Evolutionary conservation across 768 basidiomycete species (phyloP).

Genomic region (Tylopilus sp.): DNA sequence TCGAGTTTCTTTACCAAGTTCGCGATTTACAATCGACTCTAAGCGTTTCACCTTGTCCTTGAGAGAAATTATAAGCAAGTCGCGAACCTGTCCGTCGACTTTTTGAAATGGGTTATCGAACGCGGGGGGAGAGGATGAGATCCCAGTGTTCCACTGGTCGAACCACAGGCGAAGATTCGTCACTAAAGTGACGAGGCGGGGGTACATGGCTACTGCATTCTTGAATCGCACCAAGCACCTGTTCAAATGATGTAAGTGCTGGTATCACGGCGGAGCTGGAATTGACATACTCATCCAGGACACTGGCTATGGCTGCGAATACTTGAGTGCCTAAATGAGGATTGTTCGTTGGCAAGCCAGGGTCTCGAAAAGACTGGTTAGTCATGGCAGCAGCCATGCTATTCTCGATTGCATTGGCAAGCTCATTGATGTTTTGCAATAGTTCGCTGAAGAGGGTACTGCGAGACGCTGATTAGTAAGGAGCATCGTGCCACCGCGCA

Average conservation of each 20-base stretch:
- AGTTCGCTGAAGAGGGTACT: slow-evolving; percentile 47
- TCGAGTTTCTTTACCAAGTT: slow-evolving; percentile 36
- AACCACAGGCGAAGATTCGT: slow-evolving; percentile 44
- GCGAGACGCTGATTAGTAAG: slow-evolving; percentile 5
- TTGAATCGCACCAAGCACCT: slow-evolving; percentile 61
- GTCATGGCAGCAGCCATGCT: slow-evolving; percentile 36
- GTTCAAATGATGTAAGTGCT: background rate
- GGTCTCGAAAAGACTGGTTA: slow-evolving; percentile 34
- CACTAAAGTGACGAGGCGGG: slow-evolving; percentile 40
- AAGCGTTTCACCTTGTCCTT: slow-evolving; percentile 33
- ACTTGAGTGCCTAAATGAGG: slow-evolving; percentile 38
- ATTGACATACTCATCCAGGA: slow-evolving; percentile 49
- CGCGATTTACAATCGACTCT: slow-evolving; percentile 48
- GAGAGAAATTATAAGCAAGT: slow-evolving; percentile 33
- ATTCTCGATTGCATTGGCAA: slow-evolving; percentile 38
- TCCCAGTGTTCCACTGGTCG: slow-evolving; percentile 42
- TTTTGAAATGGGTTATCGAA: slow-evolving; percentile 46
- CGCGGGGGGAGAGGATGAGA: slow-evolving; percentile 34
- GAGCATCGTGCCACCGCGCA: background rate
- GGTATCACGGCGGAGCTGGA: slow-evolving; percentile 15
- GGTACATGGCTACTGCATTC: slow-evolving; percentile 45
- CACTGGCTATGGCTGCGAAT: slow-evolving; percentile 42
- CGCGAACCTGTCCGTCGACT: slow-evolving; percentile 29
- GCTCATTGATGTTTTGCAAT: slow-evolving; percentile 42
- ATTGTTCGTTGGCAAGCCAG: slow-evolving; percentile 1